Evolutionary conservation across 2,329 filamentous ascomycete species (phyloP), one percentile per base, ranked within the genome.

Genomic region (Blastomyces percursus): DNA sequence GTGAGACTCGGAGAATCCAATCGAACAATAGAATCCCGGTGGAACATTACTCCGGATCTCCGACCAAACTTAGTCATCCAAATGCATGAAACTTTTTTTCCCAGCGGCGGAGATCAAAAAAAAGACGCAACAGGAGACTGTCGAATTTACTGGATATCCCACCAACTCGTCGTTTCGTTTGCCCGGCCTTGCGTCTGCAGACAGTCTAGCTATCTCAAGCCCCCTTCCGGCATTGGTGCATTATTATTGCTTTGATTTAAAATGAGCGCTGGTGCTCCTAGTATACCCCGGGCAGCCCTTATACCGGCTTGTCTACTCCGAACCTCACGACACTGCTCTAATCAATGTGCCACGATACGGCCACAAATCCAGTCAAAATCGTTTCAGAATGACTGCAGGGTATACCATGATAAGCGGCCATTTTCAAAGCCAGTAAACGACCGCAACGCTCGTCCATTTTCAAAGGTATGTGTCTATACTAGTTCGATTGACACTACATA

Each of bases 261-360:
- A 60, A 78, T 78, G 76, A 77, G 74, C 69, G 69, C 74, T 63
- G 67, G 69, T 65, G 71, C 73, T 64, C 71, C 74, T 63, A 71
- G 72, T 63, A 71, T 78, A 71, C 76, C 76, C 62, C 75, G 76
- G 67, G 74, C 74, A 64, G 73, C 74, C 69, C 73, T 74, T 65
- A 65, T 78, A 64, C 75, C 76, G 67, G 70, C 74, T 65, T 74
- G 75, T 67, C 70, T 79, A 62, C 66, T 79, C 65, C 72, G 76
- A 64, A 71, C 76, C 16, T 74, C 76, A 62, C 71, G 73, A 64
- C 72, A 73, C 70, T 75, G 72, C 66, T 71, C 75, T 60, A 75
- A 70, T 60, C 72, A 75, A 66, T 71, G 70, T 56, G 65, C 71
- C 46, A 67, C 64, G 55, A 63, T 75, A 61, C 69, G 67, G 61